phyloP scores from a whole-genome alignment of 345 rosid species.

The Dipteronia dyeriana region DNA sequence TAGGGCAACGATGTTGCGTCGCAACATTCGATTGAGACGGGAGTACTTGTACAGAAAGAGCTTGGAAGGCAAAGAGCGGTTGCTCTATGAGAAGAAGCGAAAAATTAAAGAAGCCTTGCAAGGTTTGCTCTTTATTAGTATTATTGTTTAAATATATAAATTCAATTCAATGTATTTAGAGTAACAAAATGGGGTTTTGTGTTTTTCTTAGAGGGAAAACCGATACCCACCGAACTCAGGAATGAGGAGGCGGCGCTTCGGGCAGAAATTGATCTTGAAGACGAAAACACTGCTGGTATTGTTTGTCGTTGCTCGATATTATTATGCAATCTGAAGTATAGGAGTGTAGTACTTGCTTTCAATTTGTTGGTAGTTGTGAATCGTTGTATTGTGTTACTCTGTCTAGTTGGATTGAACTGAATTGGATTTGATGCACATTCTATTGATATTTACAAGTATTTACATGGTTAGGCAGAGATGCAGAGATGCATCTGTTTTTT shows the following conservation, averaged over 20 bases:
- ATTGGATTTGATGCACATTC: too few species aligned
- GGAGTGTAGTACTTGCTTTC: background rate
- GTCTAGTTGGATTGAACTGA: too few species aligned
- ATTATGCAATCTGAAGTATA: background rate
- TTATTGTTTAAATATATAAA: background rate
- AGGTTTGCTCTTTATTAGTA: slow-evolving; percentile 31
- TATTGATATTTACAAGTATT: too few species aligned
- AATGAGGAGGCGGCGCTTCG: slow-evolving; percentile 86
- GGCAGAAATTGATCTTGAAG: slow-evolving; percentile 86
- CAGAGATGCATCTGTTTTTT: too few species aligned
- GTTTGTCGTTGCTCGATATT: background rate
- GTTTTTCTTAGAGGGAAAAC: slow-evolving; percentile 75
- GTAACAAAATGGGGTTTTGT: background rate
- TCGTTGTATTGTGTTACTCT: too few species aligned
- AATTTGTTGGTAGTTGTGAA: too few species aligned
- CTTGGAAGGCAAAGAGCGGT: slow-evolving; percentile 88
- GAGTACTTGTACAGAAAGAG: slow-evolving; percentile 90
- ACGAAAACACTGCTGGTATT: slow-evolving; percentile 65
- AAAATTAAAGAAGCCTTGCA: slow-evolving; percentile 82
- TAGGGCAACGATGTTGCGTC: slow-evolving; percentile 51
- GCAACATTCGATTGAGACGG: slow-evolving; percentile 71
- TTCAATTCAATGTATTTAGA: background rate
- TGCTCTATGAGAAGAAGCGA: slow-evolving; percentile 77
- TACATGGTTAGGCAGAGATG: too few species aligned
- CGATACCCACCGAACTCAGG: slow-evolving; percentile 89